Percentiles rank a stretch among this genome's conserved stretches.
phyloP scores from a whole-genome alignment of 2,329 filamentous ascomycete genomes.

The Apiospora phragmitis region DNA sequence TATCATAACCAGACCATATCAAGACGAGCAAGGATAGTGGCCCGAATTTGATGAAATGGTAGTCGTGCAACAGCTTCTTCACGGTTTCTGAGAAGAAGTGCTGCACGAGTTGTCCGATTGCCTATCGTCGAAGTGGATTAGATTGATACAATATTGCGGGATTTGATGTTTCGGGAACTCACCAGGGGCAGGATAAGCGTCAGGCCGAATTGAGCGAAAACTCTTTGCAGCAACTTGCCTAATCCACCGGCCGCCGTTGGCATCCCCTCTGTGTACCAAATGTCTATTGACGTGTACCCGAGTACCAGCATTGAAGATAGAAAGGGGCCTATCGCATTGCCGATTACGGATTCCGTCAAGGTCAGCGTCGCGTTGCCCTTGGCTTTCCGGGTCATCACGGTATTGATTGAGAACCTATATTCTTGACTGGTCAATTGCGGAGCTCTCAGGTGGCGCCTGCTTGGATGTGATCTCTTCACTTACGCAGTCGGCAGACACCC shows the following conservation, averaged over 20 bases:
- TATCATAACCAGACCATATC: slow-evolving; percentile 8
- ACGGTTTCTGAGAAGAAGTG: neutral
- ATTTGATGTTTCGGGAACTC: neutral
- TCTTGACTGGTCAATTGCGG: neutral
- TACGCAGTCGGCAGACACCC: slow-evolving; percentile 8
- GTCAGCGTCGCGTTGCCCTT: neutral
- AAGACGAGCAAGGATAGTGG: neutral
- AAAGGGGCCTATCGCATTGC: neutral
- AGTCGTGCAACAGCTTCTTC: neutral
- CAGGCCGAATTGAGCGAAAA: neutral
- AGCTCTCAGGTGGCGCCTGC: neutral
- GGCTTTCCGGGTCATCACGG: neutral
- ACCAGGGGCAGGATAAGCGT: neutral
- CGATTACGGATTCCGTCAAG: slow-evolving; percentile 2
- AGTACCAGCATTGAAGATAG: neutral
- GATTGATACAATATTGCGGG: neutral
- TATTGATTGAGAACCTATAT: slow-evolving; percentile 2
- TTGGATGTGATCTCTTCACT: neutral
- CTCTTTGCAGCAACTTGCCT: neutral
- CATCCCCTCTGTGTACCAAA: neutral
- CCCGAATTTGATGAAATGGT: neutral
- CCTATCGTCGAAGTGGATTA: neutral
- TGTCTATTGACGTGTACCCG: neutral
- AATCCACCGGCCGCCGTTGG: neutral
- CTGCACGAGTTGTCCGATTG: neutral